phyloP scores from a whole-genome alignment of 345 rosid species.

The Camelina sativa region DNA sequence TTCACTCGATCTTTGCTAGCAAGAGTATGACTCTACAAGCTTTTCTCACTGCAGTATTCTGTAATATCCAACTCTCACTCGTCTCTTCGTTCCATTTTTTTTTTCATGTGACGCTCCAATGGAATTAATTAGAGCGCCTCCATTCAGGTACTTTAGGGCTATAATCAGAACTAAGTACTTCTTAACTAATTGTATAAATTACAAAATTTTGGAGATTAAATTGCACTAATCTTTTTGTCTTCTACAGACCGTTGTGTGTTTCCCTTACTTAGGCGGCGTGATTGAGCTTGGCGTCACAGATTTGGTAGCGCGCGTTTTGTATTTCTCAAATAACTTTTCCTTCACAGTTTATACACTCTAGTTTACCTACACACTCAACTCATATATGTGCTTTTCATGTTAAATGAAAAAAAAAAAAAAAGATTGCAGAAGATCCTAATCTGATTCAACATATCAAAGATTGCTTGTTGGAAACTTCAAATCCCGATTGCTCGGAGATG shows the following conservation, averaged over 20 bases:
- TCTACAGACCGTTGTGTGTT: constrained; percentile 77
- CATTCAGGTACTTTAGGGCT: constrained; percentile 65
- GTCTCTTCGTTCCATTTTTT: neutral
- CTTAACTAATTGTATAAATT: neutral
- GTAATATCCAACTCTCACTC: neutral
- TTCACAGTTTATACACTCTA: neutral
- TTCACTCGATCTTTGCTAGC: constrained; percentile 85
- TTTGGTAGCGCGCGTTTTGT: constrained; percentile 48
- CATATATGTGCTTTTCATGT: constrained; percentile 9
- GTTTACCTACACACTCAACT: neutral
- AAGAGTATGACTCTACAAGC: constrained; percentile 50
- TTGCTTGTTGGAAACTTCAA: constrained; percentile 62
- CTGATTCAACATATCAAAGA: constrained; percentile 72
- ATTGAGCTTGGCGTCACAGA: constrained; percentile 78
- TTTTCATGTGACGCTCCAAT: constrained; percentile 1
- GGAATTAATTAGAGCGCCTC: constrained; percentile 66
- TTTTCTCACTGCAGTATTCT: neutral
- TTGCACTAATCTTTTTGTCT: constrained; percentile 1
- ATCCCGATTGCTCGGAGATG: constrained; percentile 53
- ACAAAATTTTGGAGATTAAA: neutral
- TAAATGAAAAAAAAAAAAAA: constrained; percentile 25
- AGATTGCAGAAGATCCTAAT: constrained; percentile 72
- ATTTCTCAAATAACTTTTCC: neutral
- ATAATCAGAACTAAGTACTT: neutral
- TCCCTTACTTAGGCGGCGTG: constrained; percentile 73